These are phyloP conservation scores for Porogramme epimiltina DNA, from an alignment of 1,284 basidiomycete genomes.

Conservation along the genomic window DNA sequence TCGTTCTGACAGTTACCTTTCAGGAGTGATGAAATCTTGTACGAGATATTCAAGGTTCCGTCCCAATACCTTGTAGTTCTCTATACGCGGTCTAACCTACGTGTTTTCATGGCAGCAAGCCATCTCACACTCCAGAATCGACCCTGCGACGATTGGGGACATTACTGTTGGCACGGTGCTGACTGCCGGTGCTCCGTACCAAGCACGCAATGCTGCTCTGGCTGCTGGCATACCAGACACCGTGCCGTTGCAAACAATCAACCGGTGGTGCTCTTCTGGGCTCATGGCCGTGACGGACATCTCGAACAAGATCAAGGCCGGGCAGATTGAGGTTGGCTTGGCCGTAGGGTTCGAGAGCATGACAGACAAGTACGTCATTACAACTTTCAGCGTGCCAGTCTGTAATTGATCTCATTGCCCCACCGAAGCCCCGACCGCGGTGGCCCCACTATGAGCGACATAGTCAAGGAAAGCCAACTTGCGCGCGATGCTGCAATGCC, in stretches of 20 bases:
- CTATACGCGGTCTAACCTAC: neutral
- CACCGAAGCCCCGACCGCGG: conserved; percentile 63
- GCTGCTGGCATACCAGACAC: conserved; percentile 82
- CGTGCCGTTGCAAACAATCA: conserved; percentile 75
- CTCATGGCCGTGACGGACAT: conserved; percentile 76
- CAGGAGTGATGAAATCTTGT: conserved; percentile 76
- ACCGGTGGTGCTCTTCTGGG: conserved; percentile 81
- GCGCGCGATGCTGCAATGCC: conserved; percentile 42
- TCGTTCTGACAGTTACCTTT: no score
- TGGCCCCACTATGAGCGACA: conserved; percentile 60
- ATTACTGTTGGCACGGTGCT: conserved; percentile 79
- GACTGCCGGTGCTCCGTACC: conserved; percentile 60
- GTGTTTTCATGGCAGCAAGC: conserved; percentile 50
- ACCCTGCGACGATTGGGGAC: conserved; percentile 74
- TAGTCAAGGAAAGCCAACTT: conserved; percentile 26
- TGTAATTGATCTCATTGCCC: no score
- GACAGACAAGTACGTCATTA: conserved; percentile 64
- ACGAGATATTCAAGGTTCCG: conserved; percentile 74
- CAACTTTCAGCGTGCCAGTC: no score
- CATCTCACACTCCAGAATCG: conserved; percentile 61
- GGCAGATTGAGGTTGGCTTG: conserved; percentile 85
- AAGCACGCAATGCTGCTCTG: conserved; percentile 73
- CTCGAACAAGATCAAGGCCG: conserved; percentile 78
- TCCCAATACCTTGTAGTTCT: neutral
- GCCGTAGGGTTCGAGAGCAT: conserved; percentile 87